Conservation (phyloP, 2,329 filamentous ascomycete species). For the Fusarium penzigii region DNA sequence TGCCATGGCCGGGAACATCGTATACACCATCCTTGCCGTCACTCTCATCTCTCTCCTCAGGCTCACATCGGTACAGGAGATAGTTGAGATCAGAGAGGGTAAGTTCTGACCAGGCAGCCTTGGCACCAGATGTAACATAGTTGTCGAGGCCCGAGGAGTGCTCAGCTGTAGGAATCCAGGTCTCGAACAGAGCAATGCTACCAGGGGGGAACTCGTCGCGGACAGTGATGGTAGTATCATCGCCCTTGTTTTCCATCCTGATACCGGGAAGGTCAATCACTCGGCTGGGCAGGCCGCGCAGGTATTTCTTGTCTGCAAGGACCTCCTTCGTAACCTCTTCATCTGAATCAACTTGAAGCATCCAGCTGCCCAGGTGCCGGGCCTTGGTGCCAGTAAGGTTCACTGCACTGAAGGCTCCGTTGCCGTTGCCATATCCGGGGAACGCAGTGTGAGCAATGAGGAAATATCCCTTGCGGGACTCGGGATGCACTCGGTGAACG, state of each 20-base stretch:
- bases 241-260: conserved; percentile 67
- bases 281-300: conserved; percentile 82
- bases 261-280: conserved; percentile 75
- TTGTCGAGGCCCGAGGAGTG: conserved; percentile 81
- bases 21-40: conserved; percentile 84
- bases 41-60: conserved; percentile 81
- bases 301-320: conserved; percentile 66
- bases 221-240: conserved; percentile 78
- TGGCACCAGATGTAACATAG: conserved; percentile 80
- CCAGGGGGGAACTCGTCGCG: conserved; percentile 86
- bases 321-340: conserved; percentile 67
- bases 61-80: conserved; percentile 85
- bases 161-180: conserved; percentile 87
- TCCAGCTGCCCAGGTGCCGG: conserved; percentile 87
- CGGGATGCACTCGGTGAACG: conserved; percentile 90
- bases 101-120: conserved; percentile 73
- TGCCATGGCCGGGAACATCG: conserved; percentile 78
- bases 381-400: conserved; percentile 82
- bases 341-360: conserved; percentile 81
- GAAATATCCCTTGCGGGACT: conserved; percentile 91
- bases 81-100: conserved; percentile 86
- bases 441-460: conserved; percentile 95
- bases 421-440: conserved; percentile 83
- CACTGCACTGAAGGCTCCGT: conserved; percentile 77
- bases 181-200: conserved; percentile 93